Base-by-base conservation (phyloP, 257 asterid genomes). In the Solanum virginianum region DNA sequence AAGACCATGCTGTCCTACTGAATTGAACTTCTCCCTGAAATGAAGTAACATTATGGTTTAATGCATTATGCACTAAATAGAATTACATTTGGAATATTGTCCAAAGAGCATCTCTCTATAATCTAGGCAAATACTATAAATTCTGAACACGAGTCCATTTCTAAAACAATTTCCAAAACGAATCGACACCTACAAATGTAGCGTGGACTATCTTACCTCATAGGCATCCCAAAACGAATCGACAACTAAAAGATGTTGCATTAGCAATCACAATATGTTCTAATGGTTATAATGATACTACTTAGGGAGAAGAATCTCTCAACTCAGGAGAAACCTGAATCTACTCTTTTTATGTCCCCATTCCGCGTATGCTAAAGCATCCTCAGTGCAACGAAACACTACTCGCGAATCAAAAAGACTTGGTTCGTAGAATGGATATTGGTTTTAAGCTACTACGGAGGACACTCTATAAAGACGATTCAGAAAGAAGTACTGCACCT, bases 21-120 rank as follows among this genome's bases (percentile, higher is more conserved):
- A 14, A 45, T 86, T 84, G 82, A 85, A 88, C 85, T 84, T 85
- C 82, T 89, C 91, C 91, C 98, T 94, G 86, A 32, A 87, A 80
- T 75, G 17, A 18, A 49, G 12, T 18, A 43, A 74, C 26, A 68
- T 26, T 49, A 56, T 77, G 57, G 80, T 63, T 84, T 51, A 29
- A 26, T 74, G 14, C 66, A 59, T 59, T 59, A 14, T 60, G 66
- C 66, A n/a, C 15, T 56, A 8, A 56, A 1, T 10, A n/a, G 68
- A 26, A 54, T 13, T 75, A 80, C 36, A 56, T 57, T 32, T 24
- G 32, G 47, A 24, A 63, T 63, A 13, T 63, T 63, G 18, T 63
- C 17, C 70, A 6, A 63, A 63, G 70, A 32, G 6, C 18, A 63
- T 63, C 36, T 12, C 11, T 4, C 4, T 7, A 12, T 63, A 63